Conservation (phyloP, 257 asterid genomes). For the Coffea eugenioides region DNA sequence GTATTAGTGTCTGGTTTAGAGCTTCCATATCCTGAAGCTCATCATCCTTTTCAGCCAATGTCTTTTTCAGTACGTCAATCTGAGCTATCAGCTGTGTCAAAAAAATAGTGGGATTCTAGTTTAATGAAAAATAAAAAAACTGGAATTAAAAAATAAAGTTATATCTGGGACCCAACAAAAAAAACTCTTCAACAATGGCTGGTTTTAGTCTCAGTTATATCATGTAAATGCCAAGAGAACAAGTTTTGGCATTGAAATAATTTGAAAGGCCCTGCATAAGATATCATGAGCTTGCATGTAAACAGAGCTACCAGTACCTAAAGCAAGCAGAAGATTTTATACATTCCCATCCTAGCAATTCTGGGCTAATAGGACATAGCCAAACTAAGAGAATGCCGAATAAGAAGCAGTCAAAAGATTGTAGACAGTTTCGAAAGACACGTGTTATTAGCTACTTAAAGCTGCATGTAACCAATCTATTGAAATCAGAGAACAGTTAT, state of each 20-base stretch:
- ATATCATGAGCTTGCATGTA: background rate
- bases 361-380: background rate
- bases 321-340: background rate
- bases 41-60: constrained; percentile 71
- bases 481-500: background rate
- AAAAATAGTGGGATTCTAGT: background rate
- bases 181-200: background rate
- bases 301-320: too few species aligned
- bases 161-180: background rate
- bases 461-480: too few species aligned
- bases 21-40: constrained; percentile 57
- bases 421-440: background rate
- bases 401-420: background rate
- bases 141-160: too few species aligned
- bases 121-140: background rate
- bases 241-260: too few species aligned
- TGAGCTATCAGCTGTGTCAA: background rate
- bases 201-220: background rate
- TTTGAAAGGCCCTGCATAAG: background rate
- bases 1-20: constrained; percentile 59
- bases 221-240: too few species aligned
- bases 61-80: constrained; percentile 32
- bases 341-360: background rate
- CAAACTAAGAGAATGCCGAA: background rate
- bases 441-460: too few species aligned